Base-by-base conservation (phyloP, 2,329 filamentous ascomycete genomes). In the Raffaelea ambrosiae region DNA sequence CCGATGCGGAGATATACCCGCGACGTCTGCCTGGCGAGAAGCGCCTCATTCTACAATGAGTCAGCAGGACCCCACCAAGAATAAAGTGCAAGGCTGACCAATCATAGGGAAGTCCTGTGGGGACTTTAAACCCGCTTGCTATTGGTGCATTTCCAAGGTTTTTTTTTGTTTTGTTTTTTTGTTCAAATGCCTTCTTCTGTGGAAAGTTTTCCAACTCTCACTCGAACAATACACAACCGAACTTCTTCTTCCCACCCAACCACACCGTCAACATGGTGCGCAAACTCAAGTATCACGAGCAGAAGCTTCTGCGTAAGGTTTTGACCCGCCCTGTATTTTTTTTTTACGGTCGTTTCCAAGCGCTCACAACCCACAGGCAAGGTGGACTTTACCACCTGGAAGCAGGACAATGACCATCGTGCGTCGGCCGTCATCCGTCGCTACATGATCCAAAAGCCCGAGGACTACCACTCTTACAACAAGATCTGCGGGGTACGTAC, bases 241-340 rank as follows among this genome's bases (percentile, higher is more conserved):
- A n/a, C n/a, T n/a, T n/a, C n/a, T n/a, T n/a, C n/a, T n/a, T n/a
- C n/a, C 10, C 38, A 33, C 50, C 41, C 63, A 76, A 13, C 26
- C 26, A 29, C 26, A 29, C 26, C 26, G 26, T 29, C 26, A 29
- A 57, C 21, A 97, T 97, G 93, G 88, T 95, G 57, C 85, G 93
- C 59, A 89, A 95, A 73, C 81, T 98, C 63, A 97, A 96, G 71
- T 81, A 95, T 69, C 91, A 96, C 70, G 93, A 98, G 81, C 82
- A 93, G 65, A 94, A 93, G 77, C 85, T 97, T 63, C 80, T 97
- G 44, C 53, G 54, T 55, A 51, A 21, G 53, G 44, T 13, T 16
- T 16, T 3, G 40, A 22, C 4, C 36, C 13, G 3, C 2, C 10
- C n/a, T 20, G 13, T 23, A 14, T 13, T 18, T 13, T 20, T 18